Conservation (phyloP, 78 protist species). For the Dictyostelium discoideum region dicty_2.7 NC_007090.3:5372001-5372500, state of each 20-base stretch:
- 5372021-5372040: not conserved
- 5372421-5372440: too few species aligned
- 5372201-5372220: constrained; percentile 95
- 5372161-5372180: constrained; percentile 99
- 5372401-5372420: too few species aligned
- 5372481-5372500: too few species aligned
- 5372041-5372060: too few species aligned
- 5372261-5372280: constrained; percentile 8
- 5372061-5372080: constrained; percentile 99
- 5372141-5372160: constrained; percentile 99
- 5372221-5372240: constrained; percentile 81
- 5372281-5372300: too few species aligned
- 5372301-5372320: not conserved
- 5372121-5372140: constrained; percentile 97
- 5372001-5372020: not conserved
- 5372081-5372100: constrained; percentile 99
- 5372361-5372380: too few species aligned
- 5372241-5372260: constrained; percentile 66
- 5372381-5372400: too few species aligned
- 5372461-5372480: too few species aligned
- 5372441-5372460: too few species aligned
- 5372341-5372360: too few species aligned
- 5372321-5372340: not conserved
- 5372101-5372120: constrained; percentile 99
- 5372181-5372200: constrained; percentile 99